Conservation (phyloP, 2,329 filamentous ascomycete species). For the Trichoderma breve region DNA sequence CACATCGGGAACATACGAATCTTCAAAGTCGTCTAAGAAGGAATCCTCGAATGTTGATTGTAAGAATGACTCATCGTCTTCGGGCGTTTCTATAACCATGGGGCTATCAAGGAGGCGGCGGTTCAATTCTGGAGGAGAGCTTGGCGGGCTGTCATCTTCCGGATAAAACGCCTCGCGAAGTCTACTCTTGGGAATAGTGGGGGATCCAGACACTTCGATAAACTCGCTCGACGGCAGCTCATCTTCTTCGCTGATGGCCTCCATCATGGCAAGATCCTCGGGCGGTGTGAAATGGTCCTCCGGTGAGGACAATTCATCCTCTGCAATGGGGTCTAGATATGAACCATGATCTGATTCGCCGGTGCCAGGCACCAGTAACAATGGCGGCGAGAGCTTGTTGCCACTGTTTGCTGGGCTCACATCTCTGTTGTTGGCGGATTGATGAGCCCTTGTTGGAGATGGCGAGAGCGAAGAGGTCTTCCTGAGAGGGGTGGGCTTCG, state of each 20-base stretch:
- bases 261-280: conserved; percentile 20
- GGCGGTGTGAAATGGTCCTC: not conserved
- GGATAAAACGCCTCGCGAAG: conserved; percentile 36
- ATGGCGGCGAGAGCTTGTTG: conserved; percentile 9
- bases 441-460: conserved; percentile 14
- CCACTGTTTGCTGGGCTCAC: not conserved
- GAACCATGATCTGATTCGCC: conserved; percentile 8
- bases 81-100: conserved; percentile 42
- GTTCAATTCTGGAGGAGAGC: conserved; percentile 44
- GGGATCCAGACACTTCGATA: conserved; percentile 46
- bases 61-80: conserved; percentile 40
- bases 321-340: conserved; percentile 11
- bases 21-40: conserved; percentile 48
- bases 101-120: conserved; percentile 44
- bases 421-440: not conserved
- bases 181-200: conserved; percentile 31
- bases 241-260: conserved; percentile 26
- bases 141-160: conserved; percentile 46
- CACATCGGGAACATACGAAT: conserved; percentile 36
- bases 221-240: conserved; percentile 40
- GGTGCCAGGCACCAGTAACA: not conserved
- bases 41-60: conserved; percentile 45
- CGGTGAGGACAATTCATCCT: conserved; percentile 4
- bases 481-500: not conserved
- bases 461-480: conserved; percentile 25